These are phyloP conservation scores for Cyberlindnera americana DNA, from an alignment of 805 yeast species.

Conservation along the genomic window DNA sequence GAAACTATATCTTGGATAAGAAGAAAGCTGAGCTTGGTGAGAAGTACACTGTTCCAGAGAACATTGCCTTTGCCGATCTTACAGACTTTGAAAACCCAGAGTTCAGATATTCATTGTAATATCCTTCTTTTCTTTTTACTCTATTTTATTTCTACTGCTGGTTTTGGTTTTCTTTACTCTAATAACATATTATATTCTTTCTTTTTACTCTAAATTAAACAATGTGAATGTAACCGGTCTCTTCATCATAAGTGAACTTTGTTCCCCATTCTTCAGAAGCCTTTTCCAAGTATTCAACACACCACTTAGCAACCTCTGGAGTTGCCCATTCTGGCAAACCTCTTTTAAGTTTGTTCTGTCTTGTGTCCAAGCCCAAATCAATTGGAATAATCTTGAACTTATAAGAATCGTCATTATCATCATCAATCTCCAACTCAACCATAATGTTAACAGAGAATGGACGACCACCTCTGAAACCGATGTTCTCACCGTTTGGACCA, in stretches of 20 bases:
- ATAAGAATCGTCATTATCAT: constrained; percentile 14
- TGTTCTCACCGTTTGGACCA: constrained; percentile 25
- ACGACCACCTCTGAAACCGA: constrained; percentile 27
- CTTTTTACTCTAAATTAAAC: neutral
- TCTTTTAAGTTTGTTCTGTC: constrained; percentile 22
- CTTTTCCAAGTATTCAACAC: constrained; percentile 25
- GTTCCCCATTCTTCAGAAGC: constrained; percentile 27
- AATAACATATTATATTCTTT: too few species aligned
- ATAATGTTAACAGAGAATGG: constrained; percentile 27
- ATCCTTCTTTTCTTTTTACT: too few species aligned
- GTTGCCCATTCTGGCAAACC: constrained; percentile 28
- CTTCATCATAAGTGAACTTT: constrained; percentile 20
- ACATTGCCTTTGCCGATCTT: constrained; percentile 40
- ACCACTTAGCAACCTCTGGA: constrained; percentile 24
- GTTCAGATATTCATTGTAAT: constrained; percentile 28
- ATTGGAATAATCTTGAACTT: constrained; percentile 26
- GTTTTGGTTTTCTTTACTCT: neutral
- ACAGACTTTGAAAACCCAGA: constrained; percentile 34
- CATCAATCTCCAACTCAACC: constrained; percentile 25
- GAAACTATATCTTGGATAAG: constrained; percentile 41
- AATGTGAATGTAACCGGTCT: constrained; percentile 12
- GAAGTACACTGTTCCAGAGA: constrained; percentile 26
- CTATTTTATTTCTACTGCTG: neutral
- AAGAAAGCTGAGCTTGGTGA: constrained; percentile 26
- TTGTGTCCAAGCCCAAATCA: constrained; percentile 26